These are phyloP conservation scores for Fusarium gaditjirri DNA, from an alignment of 2,329 filamentous ascomycete genomes.

Conservation along the genomic window DNA sequence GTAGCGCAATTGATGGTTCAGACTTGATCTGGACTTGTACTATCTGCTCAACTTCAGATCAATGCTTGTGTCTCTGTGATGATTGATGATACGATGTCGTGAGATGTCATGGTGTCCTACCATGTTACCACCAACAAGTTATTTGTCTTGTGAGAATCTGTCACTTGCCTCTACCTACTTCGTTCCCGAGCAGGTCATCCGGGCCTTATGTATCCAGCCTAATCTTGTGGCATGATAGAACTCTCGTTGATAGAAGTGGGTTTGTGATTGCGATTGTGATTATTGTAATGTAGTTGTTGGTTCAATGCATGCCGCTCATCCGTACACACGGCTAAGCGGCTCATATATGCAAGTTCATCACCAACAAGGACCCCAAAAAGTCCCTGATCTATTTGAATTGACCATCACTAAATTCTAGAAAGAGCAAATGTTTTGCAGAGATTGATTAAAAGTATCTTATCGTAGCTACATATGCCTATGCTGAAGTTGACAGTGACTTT, in stretches of 20 bases:
- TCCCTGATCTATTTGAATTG: not conserved
- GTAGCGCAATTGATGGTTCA: constrained; percentile 7
- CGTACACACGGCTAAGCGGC: not conserved
- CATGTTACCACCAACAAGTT: not conserved
- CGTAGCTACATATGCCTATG: no score
- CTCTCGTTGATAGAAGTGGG: rapidly evolving
- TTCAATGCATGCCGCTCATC: not conserved
- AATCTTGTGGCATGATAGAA: rapidly evolving
- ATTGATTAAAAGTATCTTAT: not conserved
- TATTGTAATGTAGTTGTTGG: not conserved
- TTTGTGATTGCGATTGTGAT: no score
- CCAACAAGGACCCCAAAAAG: not conserved
- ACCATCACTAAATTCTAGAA: no score
- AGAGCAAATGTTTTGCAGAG: rapidly evolving
- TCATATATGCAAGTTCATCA: not conserved
- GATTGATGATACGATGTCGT: not conserved
- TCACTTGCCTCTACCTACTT: not conserved
- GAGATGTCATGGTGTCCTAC: not conserved
- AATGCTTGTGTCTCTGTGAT: not conserved
- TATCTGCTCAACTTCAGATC: not conserved
- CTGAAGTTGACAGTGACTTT: not conserved
- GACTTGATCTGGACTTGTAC: not conserved
- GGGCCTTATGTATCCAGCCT: not conserved
- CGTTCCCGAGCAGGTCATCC: rapidly evolving
- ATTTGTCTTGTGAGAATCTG: rapidly evolving